These are phyloP conservation scores for Emericellopsis terricola DNA, from an alignment of 495 filamentous ascomycete genomes.

Conservation along the genomic window DNA sequence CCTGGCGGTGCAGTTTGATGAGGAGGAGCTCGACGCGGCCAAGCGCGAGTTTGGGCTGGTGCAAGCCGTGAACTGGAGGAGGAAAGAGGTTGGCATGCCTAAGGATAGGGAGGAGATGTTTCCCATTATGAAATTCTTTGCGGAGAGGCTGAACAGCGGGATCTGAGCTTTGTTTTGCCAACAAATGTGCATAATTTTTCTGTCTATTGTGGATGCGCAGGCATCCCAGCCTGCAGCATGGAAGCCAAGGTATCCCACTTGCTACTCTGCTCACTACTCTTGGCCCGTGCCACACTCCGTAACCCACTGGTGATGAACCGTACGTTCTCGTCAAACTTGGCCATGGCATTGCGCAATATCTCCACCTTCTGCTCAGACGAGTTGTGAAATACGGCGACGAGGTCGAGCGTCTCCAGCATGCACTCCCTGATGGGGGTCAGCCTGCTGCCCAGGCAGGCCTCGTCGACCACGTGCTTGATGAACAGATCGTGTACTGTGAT, in stretches of 20 bases:
- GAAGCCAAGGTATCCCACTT: slow-evolving; percentile 43
- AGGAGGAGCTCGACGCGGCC: slow-evolving; percentile 39
- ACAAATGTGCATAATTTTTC: slow-evolving; percentile 1
- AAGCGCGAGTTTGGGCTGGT: slow-evolving; percentile 54
- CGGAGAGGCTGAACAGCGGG: slow-evolving; percentile 38
- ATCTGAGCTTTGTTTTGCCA: too few species aligned
- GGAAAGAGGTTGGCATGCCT: slow-evolving; percentile 69
- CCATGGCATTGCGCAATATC: slow-evolving; percentile 22
- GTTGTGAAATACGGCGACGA: slow-evolving; percentile 29
- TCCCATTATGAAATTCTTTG: slow-evolving; percentile 88
- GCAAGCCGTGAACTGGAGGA: slow-evolving; percentile 55
- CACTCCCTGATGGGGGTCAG: slow-evolving; percentile 45
- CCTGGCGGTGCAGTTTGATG: slow-evolving; percentile 51
- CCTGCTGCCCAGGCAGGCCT: slow-evolving; percentile 46
- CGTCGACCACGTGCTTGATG: slow-evolving; percentile 38
- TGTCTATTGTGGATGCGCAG: neutral
- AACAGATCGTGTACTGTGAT: slow-evolving; percentile 47
- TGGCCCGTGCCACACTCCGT: slow-evolving; percentile 39
- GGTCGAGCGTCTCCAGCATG: slow-evolving; percentile 45
- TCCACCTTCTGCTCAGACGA: slow-evolving; percentile 16
- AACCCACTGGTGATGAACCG: slow-evolving; percentile 36
- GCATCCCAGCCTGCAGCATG: slow-evolving; percentile 31
- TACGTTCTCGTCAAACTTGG: slow-evolving; percentile 30
- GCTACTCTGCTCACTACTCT: slow-evolving; percentile 25
- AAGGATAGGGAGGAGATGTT: slow-evolving; percentile 68